Percentiles rank a stretch among this genome's conserved stretches.
phyloP scores from a whole-genome alignment of 2,329 filamentous ascomycete genomes.

The Pseudogymnoascus sp. region DNA sequence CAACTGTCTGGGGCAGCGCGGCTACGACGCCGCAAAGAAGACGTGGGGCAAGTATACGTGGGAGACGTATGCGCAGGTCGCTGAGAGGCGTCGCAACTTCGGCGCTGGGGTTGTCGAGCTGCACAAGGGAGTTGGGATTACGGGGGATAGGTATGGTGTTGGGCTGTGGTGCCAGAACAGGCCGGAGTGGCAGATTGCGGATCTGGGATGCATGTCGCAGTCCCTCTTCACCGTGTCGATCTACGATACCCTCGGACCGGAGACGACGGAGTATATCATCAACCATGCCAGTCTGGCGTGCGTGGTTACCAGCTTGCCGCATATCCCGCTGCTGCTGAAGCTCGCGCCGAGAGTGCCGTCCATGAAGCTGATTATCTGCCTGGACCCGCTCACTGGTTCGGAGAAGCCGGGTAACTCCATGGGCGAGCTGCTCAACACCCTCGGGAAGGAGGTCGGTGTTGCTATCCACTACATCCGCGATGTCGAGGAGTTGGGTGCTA shows the following conservation, averaged over 20 bases:
- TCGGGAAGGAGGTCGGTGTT: slow-evolving; percentile 70
- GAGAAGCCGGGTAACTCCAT: slow-evolving; percentile 76
- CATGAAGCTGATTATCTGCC: slow-evolving; percentile 79
- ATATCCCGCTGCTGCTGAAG: slow-evolving; percentile 76
- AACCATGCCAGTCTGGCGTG: slow-evolving; percentile 75
- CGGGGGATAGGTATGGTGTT: slow-evolving; percentile 62
- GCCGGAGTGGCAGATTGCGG: slow-evolving; percentile 83
- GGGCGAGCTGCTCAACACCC: slow-evolving; percentile 64
- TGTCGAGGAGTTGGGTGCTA: slow-evolving; percentile 74
- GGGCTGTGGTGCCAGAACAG: slow-evolving; percentile 85
- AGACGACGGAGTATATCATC: slow-evolving; percentile 91
- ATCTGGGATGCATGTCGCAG: slow-evolving; percentile 82
- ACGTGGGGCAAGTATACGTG: slow-evolving; percentile 71
- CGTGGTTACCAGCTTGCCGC: slow-evolving; percentile 71
- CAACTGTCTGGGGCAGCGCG: slow-evolving; percentile 72
- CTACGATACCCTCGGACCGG: slow-evolving; percentile 90
- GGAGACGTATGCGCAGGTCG: slow-evolving; percentile 76
- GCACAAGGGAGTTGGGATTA: slow-evolving; percentile 65
- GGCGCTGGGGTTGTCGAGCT: slow-evolving; percentile 81
- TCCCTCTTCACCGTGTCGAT: slow-evolving; percentile 85
- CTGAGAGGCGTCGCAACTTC: slow-evolving; percentile 72
- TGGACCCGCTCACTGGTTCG: slow-evolving; percentile 76
- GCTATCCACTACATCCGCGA: slow-evolving; percentile 71
- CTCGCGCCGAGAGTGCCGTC: slow-evolving; percentile 69
- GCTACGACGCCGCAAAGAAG: slow-evolving; percentile 70